Base-by-base conservation (phyloP, 164 flowering plant species). In the Warburgia ugandensis region DNA sequence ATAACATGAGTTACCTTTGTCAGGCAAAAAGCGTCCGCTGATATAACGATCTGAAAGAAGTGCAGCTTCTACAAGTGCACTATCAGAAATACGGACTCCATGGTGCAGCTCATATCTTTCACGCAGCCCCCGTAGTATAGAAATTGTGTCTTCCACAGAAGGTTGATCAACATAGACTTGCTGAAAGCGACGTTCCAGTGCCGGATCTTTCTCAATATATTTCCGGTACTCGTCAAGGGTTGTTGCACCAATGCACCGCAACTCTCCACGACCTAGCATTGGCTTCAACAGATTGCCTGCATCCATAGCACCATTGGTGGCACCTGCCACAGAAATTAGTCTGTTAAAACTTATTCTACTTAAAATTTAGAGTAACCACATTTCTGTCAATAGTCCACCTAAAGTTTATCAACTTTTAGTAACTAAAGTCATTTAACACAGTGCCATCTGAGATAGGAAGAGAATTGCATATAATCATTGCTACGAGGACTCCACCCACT, bases 291-390 rank as follows among this genome's bases (percentile, higher is more conserved):
- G 76, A 70, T 90, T 86, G 23, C 91, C 89, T 3, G 97, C 97
- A 73, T 86, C 97, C 95, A 86, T 90, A 40, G 97, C 94, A 65
- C 94, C 97, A 72, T 76, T 84, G 23, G 96, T 83, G 11, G 95
- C 96, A 80, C 97, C 95, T 89, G 70, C 59, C 71, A 55, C 3
- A 50, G 29, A 49, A 19, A 9, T 39, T 17, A 39, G 19, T 22
- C 19, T 13, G 43, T 39, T 22, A 39, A 14, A 14, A 14, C 43
- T 16, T 16, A 8, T 39, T 13, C 5, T 16, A 39, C 19, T 39
- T 39, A 39, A n/a, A 39, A 5, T 14, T 6, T 2, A 14, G n/a
- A n/a, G n/a, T n/a, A n/a, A n/a, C n/a, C n/a, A n/a, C n/a, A n/a
- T n/a, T n/a, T n/a, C n/a, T n/a, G n/a, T n/a, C n/a, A n/a, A n/a